Percentiles rank a stretch among this genome's conserved stretches.
Evolutionary conservation across 345 rosid species (phyloP).

Genomic region (Physaria fendleri): DNA sequence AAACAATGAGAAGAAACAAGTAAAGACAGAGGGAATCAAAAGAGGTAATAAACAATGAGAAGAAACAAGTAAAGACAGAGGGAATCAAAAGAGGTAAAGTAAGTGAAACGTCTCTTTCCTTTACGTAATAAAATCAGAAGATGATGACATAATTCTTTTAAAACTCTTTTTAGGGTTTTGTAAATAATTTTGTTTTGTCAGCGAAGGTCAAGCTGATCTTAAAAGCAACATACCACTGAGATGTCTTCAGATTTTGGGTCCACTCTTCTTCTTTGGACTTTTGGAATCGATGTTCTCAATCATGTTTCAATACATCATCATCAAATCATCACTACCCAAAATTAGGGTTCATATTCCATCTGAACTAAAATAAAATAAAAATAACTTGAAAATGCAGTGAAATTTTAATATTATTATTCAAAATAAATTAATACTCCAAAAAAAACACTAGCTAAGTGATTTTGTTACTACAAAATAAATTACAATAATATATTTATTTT

Average conservation of each 20-base stretch:
- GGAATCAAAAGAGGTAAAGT: conserved; percentile 25
- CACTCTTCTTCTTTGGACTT: conserved; percentile 13
- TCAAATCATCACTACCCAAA: conserved; percentile 21
- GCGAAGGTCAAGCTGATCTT: conserved; percentile 34
- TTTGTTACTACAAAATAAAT: too few relatives aligned
- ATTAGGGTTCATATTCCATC: neutral
- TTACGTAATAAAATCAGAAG: conserved; percentile 28
- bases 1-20: conserved; percentile 15
- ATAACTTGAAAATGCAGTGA: neutral
- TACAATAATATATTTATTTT: too few relatives aligned
- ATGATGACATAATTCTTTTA: conserved; percentile 26
- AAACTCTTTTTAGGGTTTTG: conserved; percentile 10
- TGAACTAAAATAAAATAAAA: neutral
- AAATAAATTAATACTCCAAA: neutral
- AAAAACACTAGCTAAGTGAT: too few relatives aligned
- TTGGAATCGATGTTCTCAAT: conserved; percentile 22
- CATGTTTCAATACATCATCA: conserved; percentile 28
- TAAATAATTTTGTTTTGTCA: conserved; percentile 19
- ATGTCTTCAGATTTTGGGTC: conserved; percentile 13
- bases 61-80: conserved; percentile 20
- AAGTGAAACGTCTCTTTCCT: conserved; percentile 28
- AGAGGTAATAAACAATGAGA: conserved; percentile 12
- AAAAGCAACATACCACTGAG: conserved; percentile 35
- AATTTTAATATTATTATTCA: neutral
- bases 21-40: conserved; percentile 29